Base-by-base conservation (phyloP, 2,329 filamentous ascomycete genomes). In the Samsoniella hepiali region DNA sequence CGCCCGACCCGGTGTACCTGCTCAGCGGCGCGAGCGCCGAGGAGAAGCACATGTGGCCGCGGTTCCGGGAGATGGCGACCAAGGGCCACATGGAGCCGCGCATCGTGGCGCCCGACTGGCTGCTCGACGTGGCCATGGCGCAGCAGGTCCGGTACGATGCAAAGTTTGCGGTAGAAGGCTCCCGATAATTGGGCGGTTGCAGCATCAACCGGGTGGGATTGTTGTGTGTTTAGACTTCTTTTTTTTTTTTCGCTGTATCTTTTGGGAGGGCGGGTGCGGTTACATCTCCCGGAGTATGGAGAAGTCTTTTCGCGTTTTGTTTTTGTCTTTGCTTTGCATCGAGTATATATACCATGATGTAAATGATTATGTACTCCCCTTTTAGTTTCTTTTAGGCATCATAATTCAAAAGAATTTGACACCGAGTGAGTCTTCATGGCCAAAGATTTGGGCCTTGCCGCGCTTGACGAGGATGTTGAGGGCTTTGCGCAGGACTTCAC, bases 361-460 rank as follows among this genome's bases (percentile, higher is more conserved):
- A 47, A 10, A 57, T 50, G 60, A 57, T 51, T 11, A 51, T 57
- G 40, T 47, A 47, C 13, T n/a, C 17, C 10, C 2, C 32, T n/a
- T 22, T 47, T 22, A 22, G 22, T 38, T 36, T 58, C 15, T 31
- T 44, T 15, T 3, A 15, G 8, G 13, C n/a, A 47, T 8, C 34
- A 38, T 34, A 44, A 32, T 42, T 88, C 79, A 97, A 74, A 98
- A 98, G 79, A 99, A 98, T 79, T 99, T 99, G 68, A 98, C 92
- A 71, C 95, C 95, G 71, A 91, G 87, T 65, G 91, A 90, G 73
- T 94, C 92, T 71, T 94, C 93, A 61, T 87, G 85, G 40, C 94
- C 94, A 78, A 99, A 98, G 32, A 98, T 87, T 76, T 98, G 94
- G 15, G 93, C 94, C 78, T 91, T 96, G 69, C 93, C 93, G 66